phyloP scores from a whole-genome alignment of 2,329 filamentous ascomycete species.

The Helicocarpus griseus region DNA sequence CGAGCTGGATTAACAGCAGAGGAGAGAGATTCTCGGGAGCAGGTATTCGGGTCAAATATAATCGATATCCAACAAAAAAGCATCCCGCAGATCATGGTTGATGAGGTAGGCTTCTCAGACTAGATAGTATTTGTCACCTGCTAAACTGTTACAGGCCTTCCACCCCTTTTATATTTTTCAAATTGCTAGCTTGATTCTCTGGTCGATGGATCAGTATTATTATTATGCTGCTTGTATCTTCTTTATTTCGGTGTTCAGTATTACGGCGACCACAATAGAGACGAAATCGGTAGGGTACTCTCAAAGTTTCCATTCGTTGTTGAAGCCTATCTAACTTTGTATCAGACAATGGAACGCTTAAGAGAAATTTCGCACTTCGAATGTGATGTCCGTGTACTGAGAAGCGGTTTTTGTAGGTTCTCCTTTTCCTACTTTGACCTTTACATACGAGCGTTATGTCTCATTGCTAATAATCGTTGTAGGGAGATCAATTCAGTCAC shows the following conservation, averaged over 20 bases:
- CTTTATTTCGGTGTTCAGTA: conserved; percentile 85
- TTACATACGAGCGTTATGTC: background rate
- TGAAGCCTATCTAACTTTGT: conserved; percentile 4
- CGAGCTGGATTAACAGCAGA: conserved; percentile 77
- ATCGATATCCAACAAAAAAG: conserved; percentile 93
- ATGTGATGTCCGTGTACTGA: conserved; percentile 85
- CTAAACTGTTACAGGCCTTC: conserved; percentile 52
- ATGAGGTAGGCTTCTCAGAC: conserved; percentile 53
- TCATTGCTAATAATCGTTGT: conserved; percentile 3
- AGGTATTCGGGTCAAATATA: conserved; percentile 79
- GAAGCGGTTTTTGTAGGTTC: conserved; percentile 79
- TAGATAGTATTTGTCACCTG: conserved; percentile 9
- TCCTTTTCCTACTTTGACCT: background rate
- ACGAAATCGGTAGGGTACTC: conserved; percentile 58
- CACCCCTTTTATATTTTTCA: conserved; percentile 99
- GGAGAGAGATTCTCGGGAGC: conserved; percentile 71
- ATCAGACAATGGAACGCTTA: conserved; percentile 74
- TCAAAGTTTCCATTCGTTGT: background rate
- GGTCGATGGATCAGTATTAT: conserved; percentile 94
- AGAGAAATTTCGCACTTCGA: conserved; percentile 90
- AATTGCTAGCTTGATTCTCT: conserved; percentile 83
- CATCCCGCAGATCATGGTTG: conserved; percentile 68
- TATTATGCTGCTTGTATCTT: conserved; percentile 97
- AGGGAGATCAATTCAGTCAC: conserved; percentile 77
- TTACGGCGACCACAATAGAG: conserved; percentile 79